These are phyloP conservation scores for Botrytis squamosa DNA, from an alignment of 2,329 filamentous ascomycete species.

Conservation along the genomic window DNA sequence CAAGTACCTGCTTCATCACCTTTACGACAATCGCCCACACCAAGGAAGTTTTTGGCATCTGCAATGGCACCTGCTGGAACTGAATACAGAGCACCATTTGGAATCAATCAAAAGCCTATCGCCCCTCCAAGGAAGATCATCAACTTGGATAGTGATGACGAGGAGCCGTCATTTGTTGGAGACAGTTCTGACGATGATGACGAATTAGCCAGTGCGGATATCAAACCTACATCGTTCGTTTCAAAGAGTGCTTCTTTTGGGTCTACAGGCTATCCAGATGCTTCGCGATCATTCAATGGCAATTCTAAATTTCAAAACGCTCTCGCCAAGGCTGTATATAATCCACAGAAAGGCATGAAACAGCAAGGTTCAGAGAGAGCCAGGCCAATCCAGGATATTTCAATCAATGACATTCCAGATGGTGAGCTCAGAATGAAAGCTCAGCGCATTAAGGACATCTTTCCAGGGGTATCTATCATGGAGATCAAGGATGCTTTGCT, in stretches of 20 bases:
- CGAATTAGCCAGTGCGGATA: constrained; percentile 52
- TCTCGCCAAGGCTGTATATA: constrained; percentile 30
- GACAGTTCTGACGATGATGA: constrained; percentile 64
- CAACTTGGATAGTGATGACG: constrained; percentile 54
- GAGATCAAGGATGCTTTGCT: constrained; percentile 51
- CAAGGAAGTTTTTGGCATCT: constrained; percentile 48
- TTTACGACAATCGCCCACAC: constrained; percentile 29
- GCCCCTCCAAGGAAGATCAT: constrained; percentile 43
- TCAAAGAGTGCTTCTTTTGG: constrained; percentile 42
- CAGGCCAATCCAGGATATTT: constrained; percentile 45
- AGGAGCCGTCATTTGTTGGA: constrained; percentile 57
- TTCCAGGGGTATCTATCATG: constrained; percentile 47
- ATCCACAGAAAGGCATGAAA: constrained; percentile 20
- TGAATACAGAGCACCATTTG: constrained; percentile 55
- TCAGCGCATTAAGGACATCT: constrained; percentile 49
- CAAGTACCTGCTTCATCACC: constrained; percentile 93
- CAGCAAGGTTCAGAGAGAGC: constrained; percentile 47
- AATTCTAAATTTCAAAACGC: constrained; percentile 41
- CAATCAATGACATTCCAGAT: constrained; percentile 52
- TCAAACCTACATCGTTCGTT: constrained; percentile 58
- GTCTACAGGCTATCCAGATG: constrained; percentile 37
- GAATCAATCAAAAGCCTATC: constrained; percentile 43
- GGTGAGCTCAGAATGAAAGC: constrained; percentile 50
- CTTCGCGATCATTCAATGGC: constrained; percentile 42
- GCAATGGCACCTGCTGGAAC: constrained; percentile 77